Conservation (phyloP, 345 rosid species). For the Noccaea bulbosa region DNA sequence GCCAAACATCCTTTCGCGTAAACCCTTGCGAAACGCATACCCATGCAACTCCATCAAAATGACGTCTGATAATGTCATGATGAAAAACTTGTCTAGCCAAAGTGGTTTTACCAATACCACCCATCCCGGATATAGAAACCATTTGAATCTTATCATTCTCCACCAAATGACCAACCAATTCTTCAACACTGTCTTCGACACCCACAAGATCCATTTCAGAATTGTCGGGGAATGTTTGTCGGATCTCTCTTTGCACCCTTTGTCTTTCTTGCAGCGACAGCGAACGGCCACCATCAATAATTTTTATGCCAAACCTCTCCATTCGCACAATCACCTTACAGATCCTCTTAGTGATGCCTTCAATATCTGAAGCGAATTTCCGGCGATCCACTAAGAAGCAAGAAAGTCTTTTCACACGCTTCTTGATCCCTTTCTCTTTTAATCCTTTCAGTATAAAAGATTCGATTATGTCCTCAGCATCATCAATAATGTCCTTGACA, state of each 20-base stretch:
- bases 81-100: slow-evolving; percentile 42
- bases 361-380: not conserved
- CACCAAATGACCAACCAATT: slow-evolving; percentile 33
- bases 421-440: not conserved
- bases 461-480: slow-evolving; percentile 20
- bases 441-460: slow-evolving; percentile 16
- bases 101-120: slow-evolving; percentile 58
- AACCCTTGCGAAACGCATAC: slow-evolving; percentile 44
- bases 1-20: slow-evolving; percentile 34
- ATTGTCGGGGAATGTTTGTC: slow-evolving; percentile 33
- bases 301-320: slow-evolving; percentile 36
- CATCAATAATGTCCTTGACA: slow-evolving; percentile 10
- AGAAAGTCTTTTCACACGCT: not conserved
- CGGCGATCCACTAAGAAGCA: not conserved
- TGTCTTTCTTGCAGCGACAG: slow-evolving; percentile 9
- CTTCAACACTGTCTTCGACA: slow-evolving; percentile 27
- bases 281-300: not conserved
- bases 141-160: not conserved
- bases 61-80: slow-evolving; percentile 21
- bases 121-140: slow-evolving; percentile 53
- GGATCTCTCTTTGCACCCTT: not conserved
- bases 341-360: slow-evolving; percentile 36
- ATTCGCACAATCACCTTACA: slow-evolving; percentile 32
- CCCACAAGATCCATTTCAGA: slow-evolving; percentile 46
- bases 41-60: slow-evolving; percentile 46